phyloP scores from a whole-genome alignment of 129 eudicot genomes.

The Mikania micrantha region DNA sequence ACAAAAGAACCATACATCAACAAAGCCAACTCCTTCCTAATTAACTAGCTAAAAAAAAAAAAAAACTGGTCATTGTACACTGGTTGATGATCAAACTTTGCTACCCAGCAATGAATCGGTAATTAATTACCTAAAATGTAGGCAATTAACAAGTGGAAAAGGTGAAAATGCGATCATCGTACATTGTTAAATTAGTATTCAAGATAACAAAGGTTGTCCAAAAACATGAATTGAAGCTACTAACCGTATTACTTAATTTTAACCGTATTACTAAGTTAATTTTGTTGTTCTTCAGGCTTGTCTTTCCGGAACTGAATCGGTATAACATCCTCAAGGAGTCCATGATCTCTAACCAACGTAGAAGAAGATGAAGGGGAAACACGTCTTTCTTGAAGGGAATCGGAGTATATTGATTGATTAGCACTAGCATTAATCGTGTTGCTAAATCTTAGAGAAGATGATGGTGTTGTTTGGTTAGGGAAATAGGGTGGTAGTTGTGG shows the following conservation, averaged over 20 bases:
- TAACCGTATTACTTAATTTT: neutral
- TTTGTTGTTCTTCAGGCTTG: constrained; percentile 40
- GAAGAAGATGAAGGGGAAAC: constrained; percentile 33
- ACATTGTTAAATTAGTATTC: constrained; percentile 29
- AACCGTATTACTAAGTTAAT: neutral
- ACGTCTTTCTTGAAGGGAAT: constrained; percentile 28
- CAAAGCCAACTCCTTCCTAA: constrained; percentile 25
- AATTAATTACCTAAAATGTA: constrained; percentile 3
- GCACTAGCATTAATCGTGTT: constrained; percentile 18
- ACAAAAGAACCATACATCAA: constrained; percentile 26
- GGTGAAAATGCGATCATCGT: too few relatives aligned
- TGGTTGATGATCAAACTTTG: constrained; percentile 26
- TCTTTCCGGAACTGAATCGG: constrained; percentile 48
- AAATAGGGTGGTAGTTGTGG: constrained; percentile 37
- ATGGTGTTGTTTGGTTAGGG: constrained; percentile 32
- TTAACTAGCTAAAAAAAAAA: constrained; percentile 5
- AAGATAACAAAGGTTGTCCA: constrained; percentile 25
- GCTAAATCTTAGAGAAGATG: constrained; percentile 31
- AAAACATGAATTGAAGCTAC: constrained; percentile 28
- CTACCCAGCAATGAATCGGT: constrained; percentile 1
- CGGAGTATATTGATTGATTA: constrained; percentile 19
- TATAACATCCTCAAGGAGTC: constrained; percentile 83
- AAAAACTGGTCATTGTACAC: constrained; percentile 25
- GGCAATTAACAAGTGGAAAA: constrained; percentile 22
- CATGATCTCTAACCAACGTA: constrained; percentile 57